Percentiles rank a stretch among this genome's conserved stretches.
Conservation (phyloP, 164 flowering plant genomes). For the Chloranthus sessilifolius region DNA sequence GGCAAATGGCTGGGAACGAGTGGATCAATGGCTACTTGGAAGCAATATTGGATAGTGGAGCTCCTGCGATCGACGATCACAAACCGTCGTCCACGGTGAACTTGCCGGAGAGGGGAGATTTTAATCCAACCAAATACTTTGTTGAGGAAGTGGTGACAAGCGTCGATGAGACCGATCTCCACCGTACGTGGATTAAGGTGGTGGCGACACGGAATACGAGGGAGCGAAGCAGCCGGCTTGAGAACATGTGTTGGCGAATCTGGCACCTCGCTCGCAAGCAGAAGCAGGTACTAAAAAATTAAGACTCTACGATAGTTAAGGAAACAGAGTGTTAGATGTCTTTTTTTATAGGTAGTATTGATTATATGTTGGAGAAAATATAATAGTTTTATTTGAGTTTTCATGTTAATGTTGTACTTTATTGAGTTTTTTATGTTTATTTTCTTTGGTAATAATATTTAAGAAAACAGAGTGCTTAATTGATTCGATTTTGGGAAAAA, state of each 20-base stretch:
- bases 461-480: too few species aligned
- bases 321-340: too few species aligned
- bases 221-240: conserved; percentile 80
- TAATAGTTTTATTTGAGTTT: background rate
- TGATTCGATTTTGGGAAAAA: too few species aligned
- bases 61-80: conserved; percentile 40
- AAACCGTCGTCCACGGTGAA: conserved; percentile 24
- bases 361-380: conserved; percentile 1
- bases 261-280: conserved; percentile 94
- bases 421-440: background rate
- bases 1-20: conserved; percentile 92
- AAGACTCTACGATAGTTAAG: background rate
- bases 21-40: conserved; percentile 94
- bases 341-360: too few species aligned
- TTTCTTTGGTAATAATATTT: background rate
- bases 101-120: conserved; percentile 46
- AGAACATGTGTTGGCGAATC: conserved; percentile 98
- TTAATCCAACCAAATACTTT: conserved; percentile 83
- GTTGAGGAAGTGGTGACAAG: conserved; percentile 89
- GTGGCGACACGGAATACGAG: conserved; percentile 89
- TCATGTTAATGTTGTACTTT: too few species aligned
- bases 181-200: conserved; percentile 96
- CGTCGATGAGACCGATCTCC: conserved; percentile 86
- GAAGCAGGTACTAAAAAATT: conserved; percentile 50
- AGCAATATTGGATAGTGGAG: conserved; percentile 71